Base-by-base conservation (phyloP, 305 asterid species). In the Coffea humblotiana region DNA sequence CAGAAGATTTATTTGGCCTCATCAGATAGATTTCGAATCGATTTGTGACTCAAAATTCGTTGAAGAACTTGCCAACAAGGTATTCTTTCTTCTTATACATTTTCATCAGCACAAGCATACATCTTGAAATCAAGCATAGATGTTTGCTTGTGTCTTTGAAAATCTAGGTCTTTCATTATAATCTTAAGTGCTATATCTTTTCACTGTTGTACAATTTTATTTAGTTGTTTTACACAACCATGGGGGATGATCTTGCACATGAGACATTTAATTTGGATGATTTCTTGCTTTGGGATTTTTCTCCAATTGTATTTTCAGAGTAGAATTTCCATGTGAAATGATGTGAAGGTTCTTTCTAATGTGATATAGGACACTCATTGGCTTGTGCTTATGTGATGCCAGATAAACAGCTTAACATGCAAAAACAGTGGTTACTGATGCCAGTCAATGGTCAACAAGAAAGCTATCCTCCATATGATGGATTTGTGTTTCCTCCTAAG, bases 371-470 rank as follows among this genome's bases (percentile, higher is more conserved):
- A 74, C 4, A 12, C 35, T 72, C 82, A 76, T 76, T 79, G 49
- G 75, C 32, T 37, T 71, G 73, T 58, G 51, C 52, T n/a, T 79
- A 72, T 54, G 29, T 86, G 70, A 75, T 47, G 78, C 82, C 60
- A 16, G 32, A 69, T 37, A 54, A 64, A 74, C 37, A 77, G 66
- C 32, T 49, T 78, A 66, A 35, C 43, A 52, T 68, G 51, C 77
- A 25, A 71, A 79, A 72, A 45, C 27, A 56, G 83, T 71, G 47
- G 43, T 75, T 66, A 16, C 35, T 83, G 16, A 68, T 83, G 74
- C 83, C 71, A 66, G 43, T 47, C n/a, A 80, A 83, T 45, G 35
- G 21, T 79, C 67, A 74, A 32, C 82, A 76, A 43, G 72, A 80
- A 70, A 68, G 80, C 54, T 77, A 77, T 0, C 61, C 67, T 74